Percentiles rank a stretch among this genome's conserved stretches.
Evolutionary conservation across 2,329 filamentous ascomycete species (phyloP).

Genomic region (Cytospora piceae): DNA sequence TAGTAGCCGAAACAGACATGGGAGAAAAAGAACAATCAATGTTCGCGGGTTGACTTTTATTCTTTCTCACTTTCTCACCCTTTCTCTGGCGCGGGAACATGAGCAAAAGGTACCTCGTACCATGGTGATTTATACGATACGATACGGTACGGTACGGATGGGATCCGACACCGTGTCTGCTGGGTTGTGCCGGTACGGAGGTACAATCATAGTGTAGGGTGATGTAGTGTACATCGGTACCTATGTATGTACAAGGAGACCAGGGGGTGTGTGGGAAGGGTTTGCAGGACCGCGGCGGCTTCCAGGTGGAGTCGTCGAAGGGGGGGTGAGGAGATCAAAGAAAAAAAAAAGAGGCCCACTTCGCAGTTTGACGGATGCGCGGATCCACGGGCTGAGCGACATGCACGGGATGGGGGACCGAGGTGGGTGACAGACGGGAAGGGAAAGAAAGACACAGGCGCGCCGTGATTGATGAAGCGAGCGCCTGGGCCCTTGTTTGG

Average conservation of each 20-base stretch:
- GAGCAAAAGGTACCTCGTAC: background rate
- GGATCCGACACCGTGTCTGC: background rate
- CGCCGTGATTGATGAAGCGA: conserved; percentile 17
- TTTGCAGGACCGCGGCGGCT: conserved; percentile 1
- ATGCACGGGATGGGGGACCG: background rate
- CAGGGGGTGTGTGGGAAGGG: conserved; percentile 1
- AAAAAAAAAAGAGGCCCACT: background rate
- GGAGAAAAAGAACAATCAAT: background rate
- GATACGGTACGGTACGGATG: background rate
- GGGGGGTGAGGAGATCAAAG: background rate
- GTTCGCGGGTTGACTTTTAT: background rate
- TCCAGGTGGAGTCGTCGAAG: background rate
- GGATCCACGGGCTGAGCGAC: conserved; percentile 2
- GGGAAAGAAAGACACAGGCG: conserved; percentile 8
- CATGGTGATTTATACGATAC: background rate
- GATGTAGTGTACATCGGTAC: background rate
- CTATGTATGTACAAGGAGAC: background rate
- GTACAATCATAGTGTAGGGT: background rate
- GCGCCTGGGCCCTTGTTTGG: conserved; percentile 2
- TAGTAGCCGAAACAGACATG: background rate
- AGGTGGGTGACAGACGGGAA: conserved; percentile 17
- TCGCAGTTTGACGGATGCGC: background rate
- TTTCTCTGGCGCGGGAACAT: background rate
- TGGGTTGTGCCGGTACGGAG: background rate
- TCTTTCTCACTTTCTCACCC: background rate